These are phyloP conservation scores for Suillus spraguei DNA, from an alignment of 768 basidiomycete species.

Conservation along the genomic window DNA sequence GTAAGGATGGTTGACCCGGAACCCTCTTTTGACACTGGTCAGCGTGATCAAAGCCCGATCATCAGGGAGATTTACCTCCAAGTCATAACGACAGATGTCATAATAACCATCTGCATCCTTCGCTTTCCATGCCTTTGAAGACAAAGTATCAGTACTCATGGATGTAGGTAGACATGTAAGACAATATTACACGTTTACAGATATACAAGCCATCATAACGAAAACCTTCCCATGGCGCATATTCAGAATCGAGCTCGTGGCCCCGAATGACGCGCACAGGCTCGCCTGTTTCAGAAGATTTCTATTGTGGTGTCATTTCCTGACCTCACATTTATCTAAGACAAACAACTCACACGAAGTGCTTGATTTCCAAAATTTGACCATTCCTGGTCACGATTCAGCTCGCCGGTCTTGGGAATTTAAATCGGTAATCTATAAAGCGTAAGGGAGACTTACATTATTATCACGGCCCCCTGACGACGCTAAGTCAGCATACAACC, in stretches of 20 bases:
- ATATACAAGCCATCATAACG: conserved; percentile 37
- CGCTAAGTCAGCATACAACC: not conserved
- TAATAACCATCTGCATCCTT: conserved; percentile 17
- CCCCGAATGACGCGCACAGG: conserved; percentile 33
- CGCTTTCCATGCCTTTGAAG: conserved; percentile 24
- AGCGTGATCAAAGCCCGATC: not conserved
- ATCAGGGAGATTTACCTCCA: conserved; percentile 22
- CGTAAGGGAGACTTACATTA: conserved; percentile 7
- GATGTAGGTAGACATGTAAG: not conserved
- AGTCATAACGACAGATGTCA: conserved; percentile 26
- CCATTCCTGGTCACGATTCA: conserved; percentile 27
- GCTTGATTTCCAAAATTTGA: conserved; percentile 13
- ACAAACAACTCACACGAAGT: conserved; percentile 19
- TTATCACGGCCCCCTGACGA: conserved; percentile 21
- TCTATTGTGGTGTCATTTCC: conserved; percentile 16
- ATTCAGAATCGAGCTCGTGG: conserved; percentile 20
- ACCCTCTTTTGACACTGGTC: conserved; percentile 23
- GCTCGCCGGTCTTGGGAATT: conserved; percentile 22
- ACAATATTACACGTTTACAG: conserved; percentile 22
- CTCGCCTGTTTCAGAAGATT: conserved; percentile 20
- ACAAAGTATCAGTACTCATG: not conserved
- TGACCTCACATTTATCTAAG: not conserved
- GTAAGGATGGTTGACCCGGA: conserved; percentile 27
- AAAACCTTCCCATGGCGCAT: conserved; percentile 26
- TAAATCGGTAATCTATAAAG: not conserved